Evolutionary conservation across 257 asterid genomes (phyloP), one percentile per base, ranked within the genome.

Genomic region (Lithospermum erythrorhizon): DNA sequence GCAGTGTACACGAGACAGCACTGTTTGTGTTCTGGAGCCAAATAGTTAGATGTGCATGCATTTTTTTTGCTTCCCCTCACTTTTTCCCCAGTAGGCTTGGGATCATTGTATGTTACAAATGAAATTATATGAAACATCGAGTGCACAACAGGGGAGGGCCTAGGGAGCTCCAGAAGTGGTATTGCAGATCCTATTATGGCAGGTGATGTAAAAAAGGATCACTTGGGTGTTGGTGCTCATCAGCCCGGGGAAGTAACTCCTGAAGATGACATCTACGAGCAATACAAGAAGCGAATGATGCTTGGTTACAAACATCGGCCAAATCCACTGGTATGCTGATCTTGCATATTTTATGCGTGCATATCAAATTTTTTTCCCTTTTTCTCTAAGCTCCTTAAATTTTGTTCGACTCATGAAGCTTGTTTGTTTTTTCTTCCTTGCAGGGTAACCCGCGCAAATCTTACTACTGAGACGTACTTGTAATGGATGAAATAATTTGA

Each of bases 251-350:
- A 90, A 75, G 98, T 87, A n/a, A 73, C 76, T 13, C 62, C 95
- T 21, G 96, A 85, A 0, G 98, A 90, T 68, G 98, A 90, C 75
- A 90, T 90, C 32, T 90, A 90, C 29, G 96, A 90, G 74, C 96
- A 90, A 81, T 90, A 90, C 56, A 90, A 90, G 79, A 90, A 90
- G 72, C 86, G 95, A 29, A 90, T 90, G 96, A 90, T 90, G 96
- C 90, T 90, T 22, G 96, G 98, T 53, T 90, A 87, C 70, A 82
- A 82, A 8, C 69, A 87, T 79, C 75, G 97, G 64, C 97, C 97
- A 55, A 90, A 90, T 81, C 97, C 95, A 30, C 70, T 90, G 95
- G 97, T 86, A 84, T 14, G 49, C 49, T 11, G 49, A 41, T 41
- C 49, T 41, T 41, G 49, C 49, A 3, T 13, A 41, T 11, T 35